phyloP scores from a whole-genome alignment of 75 land plant genomes.

The Cunninghamia lanceolata region DNA sequence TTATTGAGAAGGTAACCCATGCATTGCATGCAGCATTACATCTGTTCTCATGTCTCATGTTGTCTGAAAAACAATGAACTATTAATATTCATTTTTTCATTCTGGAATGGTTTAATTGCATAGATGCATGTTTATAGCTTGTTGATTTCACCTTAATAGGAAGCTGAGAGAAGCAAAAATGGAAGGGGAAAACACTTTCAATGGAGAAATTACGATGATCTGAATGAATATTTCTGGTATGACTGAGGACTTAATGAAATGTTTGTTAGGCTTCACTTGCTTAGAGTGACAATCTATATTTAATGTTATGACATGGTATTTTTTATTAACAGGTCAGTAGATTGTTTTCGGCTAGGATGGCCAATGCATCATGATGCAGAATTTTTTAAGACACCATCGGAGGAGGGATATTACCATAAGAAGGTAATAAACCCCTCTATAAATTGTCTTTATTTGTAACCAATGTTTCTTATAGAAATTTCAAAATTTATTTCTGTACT shows the following conservation, averaged over 20 bases:
- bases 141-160: constrained; percentile 36
- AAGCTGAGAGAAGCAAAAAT: constrained; percentile 61
- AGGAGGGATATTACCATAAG: constrained; percentile 14
- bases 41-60: background rate
- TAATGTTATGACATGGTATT: background rate
- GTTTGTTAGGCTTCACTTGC: background rate
- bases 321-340: constrained; percentile 60
- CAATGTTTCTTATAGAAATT: background rate
- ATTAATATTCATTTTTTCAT: background rate
- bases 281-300: background rate
- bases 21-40: background rate
- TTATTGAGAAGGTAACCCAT: constrained; percentile 56
- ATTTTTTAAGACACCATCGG: constrained; percentile 52
- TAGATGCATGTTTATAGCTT: background rate
- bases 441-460: background rate
- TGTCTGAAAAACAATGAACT: background rate
- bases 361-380: constrained; percentile 94
- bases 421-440: constrained; percentile 25
- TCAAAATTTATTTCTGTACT: background rate
- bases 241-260: background rate
- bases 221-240: constrained; percentile 98
- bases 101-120: background rate
- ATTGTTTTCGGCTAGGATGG: constrained; percentile 94
- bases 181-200: constrained; percentile 86
- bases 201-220: constrained; percentile 98